Conservation (phyloP, 169 alveolate genomes). For the Cryptosporidium baileyi region DNA sequence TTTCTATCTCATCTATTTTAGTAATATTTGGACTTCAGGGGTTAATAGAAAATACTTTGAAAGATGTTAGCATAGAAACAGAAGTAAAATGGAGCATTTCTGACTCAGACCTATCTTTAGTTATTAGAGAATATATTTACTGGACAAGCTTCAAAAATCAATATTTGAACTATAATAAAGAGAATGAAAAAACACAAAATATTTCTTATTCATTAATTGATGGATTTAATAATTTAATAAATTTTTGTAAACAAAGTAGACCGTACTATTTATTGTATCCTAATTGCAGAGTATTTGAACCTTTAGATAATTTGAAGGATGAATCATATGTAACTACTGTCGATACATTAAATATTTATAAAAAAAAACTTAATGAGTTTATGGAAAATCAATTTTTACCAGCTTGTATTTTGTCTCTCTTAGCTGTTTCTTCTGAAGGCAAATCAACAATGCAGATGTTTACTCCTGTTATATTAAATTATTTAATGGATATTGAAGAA, state of each 20-base stretch:
- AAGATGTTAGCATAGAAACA: not conserved
- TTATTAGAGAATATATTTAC: constrained; percentile 29
- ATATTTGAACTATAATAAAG: not conserved
- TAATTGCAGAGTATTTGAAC: constrained; percentile 58
- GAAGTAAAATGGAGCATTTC: constrained; percentile 17
- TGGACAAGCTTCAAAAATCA: constrained; percentile 11
- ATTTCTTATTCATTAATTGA: constrained; percentile 24
- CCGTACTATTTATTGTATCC: constrained; percentile 55
- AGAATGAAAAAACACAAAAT: not conserved
- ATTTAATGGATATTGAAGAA: constrained; percentile 23
- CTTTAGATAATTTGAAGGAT: constrained; percentile 45
- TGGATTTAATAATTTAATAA: constrained; percentile 17
- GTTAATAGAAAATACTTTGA: constrained; percentile 20
- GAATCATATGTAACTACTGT: constrained; percentile 29
- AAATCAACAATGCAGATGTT: constrained; percentile 9
- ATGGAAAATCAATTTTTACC: constrained; percentile 13
- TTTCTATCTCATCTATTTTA: constrained; percentile 51
- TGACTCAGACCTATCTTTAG: constrained; percentile 23
- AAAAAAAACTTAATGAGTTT: constrained; percentile 17
- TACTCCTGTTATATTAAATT: constrained; percentile 17
- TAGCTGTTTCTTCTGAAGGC: constrained; percentile 11
- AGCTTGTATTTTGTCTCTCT: constrained; percentile 19
- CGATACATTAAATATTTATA: not conserved
- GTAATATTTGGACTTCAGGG: constrained; percentile 55
- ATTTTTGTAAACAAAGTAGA: not conserved